A percentile compares a stretch with the other conserved stretches of the same genome.
Conservation (phyloP, 805 yeast genomes). For the Lipomyces japonicus region DNA sequence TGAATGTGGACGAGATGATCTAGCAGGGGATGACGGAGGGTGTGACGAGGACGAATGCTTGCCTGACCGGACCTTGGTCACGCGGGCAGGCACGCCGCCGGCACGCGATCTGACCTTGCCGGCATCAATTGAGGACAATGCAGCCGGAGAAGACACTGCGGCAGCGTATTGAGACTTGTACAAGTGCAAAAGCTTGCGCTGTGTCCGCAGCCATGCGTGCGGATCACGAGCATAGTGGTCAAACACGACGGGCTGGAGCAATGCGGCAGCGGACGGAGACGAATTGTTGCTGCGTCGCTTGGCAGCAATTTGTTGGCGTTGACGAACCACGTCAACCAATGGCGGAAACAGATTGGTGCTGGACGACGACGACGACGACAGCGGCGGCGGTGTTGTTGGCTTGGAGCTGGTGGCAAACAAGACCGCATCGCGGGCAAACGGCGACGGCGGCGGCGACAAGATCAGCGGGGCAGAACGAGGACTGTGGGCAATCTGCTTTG, state of each 20-base stretch:
- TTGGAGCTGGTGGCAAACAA: not conserved
- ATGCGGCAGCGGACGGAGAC: not conserved
- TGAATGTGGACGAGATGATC: slow-evolving; percentile 11
- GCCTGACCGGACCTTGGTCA: not conserved
- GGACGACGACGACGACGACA: not conserved
- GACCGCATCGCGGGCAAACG: slow-evolving; percentile 8
- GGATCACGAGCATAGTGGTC: slow-evolving; percentile 18
- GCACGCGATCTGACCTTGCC: not conserved
- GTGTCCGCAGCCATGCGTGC: slow-evolving; percentile 21
- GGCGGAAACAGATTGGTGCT: slow-evolving; percentile 17
- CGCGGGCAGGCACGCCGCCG: slow-evolving; percentile 10
- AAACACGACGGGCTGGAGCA: slow-evolving; percentile 15
- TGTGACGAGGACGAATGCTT: slow-evolving; percentile 7
- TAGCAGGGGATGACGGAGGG: not conserved
- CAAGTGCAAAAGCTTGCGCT: slow-evolving; percentile 11
- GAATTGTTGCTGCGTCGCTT: not conserved
- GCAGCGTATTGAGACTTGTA: slow-evolving; percentile 16
- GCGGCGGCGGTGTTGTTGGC: slow-evolving; percentile 2
- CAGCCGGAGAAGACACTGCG: slow-evolving; percentile 3
- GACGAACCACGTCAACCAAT: slow-evolving; percentile 19
- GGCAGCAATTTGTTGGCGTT: not conserved
- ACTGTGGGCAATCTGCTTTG: too few relatives aligned
- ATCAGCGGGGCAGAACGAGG: not conserved
- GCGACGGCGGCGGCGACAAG: slow-evolving; percentile 27
- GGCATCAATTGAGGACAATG: not conserved